Base-by-base conservation (phyloP, 2,329 filamentous ascomycete genomes). In the Ilyonectria robusta region DNA sequence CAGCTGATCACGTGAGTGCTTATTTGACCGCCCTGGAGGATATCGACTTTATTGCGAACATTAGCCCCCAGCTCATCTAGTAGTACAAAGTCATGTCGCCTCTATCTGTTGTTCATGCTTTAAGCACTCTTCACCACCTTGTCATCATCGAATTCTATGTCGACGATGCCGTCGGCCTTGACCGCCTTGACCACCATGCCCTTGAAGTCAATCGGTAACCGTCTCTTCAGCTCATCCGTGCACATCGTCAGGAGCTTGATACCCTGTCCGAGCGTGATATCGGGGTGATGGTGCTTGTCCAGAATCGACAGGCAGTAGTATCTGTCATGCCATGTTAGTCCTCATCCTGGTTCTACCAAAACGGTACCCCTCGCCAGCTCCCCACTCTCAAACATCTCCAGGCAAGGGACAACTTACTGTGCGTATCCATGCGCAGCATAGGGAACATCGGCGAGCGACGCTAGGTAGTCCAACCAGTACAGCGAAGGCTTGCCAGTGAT, bases 181-280 rank as follows among this genome's bases (percentile, higher is more conserved):
- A 99, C 91, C 40, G 94, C 93, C 88, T 98, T 98, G 77, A 99
- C 95, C 59, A 88, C 78, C 91, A 97, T 93, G 44, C 96, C 96
- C 88, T 99, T 99, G 89, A 98, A 99, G 82, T 99, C 96, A 79
- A 99, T 95, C 67, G 96, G 96, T 87, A 99, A 89, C 83, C 97
- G 90, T 81, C 96, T 91, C 89, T 98, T 97, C 80, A 99, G 85
- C 87, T 99, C 96, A 81, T 98, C 95, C 74, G 94, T 96, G 85
- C 96, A 99, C 91, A 98, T 93, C 76, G 90, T 92, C 77, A 99
- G 86, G 70, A 99, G 90, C 87, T 97, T 96, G 84, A 97, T 89
- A 64, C 96, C 96, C 81, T 97, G 89, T 70, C 93, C 94, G 61
- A 96, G 91, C 68, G 88, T 89, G 82, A 99, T 98, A 78, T 98